Conservation (phyloP, 2,329 filamentous ascomycete species). For the Ceratocystis albifundus region DNA sequence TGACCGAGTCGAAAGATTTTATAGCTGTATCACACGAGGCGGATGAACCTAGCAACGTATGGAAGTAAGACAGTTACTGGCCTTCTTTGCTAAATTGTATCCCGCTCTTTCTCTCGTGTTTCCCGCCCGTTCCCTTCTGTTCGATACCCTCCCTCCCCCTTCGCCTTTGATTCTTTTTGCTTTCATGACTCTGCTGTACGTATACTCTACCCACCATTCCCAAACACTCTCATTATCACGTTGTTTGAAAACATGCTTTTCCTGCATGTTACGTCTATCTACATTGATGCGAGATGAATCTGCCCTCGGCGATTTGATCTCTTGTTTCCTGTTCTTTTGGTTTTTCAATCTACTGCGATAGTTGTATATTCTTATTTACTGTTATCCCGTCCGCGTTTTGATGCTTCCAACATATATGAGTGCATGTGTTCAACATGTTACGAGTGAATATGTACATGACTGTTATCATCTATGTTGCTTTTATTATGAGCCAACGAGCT, state of each 20-base stretch:
- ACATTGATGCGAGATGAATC: background rate
- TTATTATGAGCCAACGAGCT: background rate
- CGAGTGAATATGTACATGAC: conserved; percentile 1
- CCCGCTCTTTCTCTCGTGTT: background rate
- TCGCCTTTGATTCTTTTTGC: background rate
- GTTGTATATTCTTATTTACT: background rate
- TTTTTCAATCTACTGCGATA: conserved; percentile 4
- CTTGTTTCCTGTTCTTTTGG: background rate
- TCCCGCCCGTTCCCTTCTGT: background rate
- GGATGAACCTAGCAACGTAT: conserved; percentile 30
- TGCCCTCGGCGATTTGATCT: background rate
- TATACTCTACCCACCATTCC: background rate
- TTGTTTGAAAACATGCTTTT: background rate
- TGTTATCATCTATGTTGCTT: background rate
- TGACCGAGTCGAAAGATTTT: conserved; percentile 36
- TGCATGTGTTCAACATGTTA: background rate
- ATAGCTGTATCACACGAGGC: conserved; percentile 37
- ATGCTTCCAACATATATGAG: background rate
- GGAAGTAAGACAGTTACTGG: conserved; percentile 26
- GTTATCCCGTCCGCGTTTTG: background rate
- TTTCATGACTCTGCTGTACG: background rate
- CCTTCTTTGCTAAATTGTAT: background rate
- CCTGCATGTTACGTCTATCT: background rate
- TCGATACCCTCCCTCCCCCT: background rate
- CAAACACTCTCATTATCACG: background rate